Percentiles rank a stretch among this genome's conserved stretches.
Evolutionary conservation across 257 asterid species (phyloP).

Genomic region (Nyctanthes arbortristis): DNA sequence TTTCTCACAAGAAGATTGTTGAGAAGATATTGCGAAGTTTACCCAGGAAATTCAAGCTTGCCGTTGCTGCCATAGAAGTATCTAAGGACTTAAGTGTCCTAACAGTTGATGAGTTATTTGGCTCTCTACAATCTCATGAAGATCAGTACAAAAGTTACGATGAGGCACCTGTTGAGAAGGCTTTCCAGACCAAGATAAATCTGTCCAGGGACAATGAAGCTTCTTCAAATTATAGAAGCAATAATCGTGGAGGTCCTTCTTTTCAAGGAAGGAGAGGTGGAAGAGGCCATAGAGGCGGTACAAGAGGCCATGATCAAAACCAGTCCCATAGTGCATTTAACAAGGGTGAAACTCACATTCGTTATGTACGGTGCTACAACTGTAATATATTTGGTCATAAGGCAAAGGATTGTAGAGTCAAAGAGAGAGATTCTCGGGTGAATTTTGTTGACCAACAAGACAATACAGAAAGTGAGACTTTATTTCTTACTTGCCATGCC

Average conservation of each 20-base stretch:
- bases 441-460: too few relatives aligned
- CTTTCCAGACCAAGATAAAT: neutral
- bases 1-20: neutral
- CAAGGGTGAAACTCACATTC: too few relatives aligned
- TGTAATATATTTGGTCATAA: too few relatives aligned
- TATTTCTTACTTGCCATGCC: too few relatives aligned
- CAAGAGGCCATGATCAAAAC: too few relatives aligned
- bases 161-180: neutral
- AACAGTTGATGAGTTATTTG: too few relatives aligned
- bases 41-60: neutral
- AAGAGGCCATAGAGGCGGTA: neutral
- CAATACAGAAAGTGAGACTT: too few relatives aligned
- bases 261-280: neutral
- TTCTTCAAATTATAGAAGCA: neutral
- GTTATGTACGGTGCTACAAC: too few relatives aligned
- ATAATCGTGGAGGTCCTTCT: neutral
- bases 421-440: too few relatives aligned
- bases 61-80: neutral
- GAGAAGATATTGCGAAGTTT: neutral
- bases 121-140: neutral
- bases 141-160: neutral
- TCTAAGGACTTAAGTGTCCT: neutral
- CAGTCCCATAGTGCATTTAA: too few relatives aligned
- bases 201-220: neutral
- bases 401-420: too few relatives aligned